Conservation (phyloP, 208 protist genomes). For the Wallacemonas sp. region DNA sequence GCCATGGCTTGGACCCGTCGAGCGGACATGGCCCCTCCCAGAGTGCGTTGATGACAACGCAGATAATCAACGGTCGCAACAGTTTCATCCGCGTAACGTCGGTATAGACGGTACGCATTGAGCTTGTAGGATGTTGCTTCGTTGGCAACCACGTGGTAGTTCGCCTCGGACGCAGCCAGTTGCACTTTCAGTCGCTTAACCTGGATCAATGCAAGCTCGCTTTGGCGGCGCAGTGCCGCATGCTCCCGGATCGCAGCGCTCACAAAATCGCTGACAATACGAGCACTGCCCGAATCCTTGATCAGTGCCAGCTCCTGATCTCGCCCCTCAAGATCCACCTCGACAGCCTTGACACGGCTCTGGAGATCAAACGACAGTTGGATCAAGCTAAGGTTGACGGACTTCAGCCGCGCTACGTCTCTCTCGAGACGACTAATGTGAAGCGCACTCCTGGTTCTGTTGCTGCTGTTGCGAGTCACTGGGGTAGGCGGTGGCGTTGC, state of each 20-base stretch:
- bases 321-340: constrained; percentile 65
- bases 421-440: constrained; percentile 40
- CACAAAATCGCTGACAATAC: constrained; percentile 79
- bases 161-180: constrained; percentile 81
- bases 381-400: constrained; percentile 85
- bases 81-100: constrained; percentile 76
- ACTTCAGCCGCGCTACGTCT: constrained; percentile 84
- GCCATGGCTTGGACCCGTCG: constrained; percentile 77
- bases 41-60: constrained; percentile 63
- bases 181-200: constrained; percentile 70
- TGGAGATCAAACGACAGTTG: constrained; percentile 81
- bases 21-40: constrained; percentile 57
- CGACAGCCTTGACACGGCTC: constrained; percentile 47
- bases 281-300: constrained; percentile 56
- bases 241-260: constrained; percentile 83
- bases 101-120: constrained; percentile 82
- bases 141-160: constrained; percentile 84
- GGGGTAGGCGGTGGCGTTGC: too few species aligned
- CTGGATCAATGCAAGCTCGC: constrained; percentile 78
- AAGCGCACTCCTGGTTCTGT: constrained; percentile 3
- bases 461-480: too few species aligned
- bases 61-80: constrained; percentile 78
- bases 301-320: constrained; percentile 78
- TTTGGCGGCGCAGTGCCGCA: constrained; percentile 67
- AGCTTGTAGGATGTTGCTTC: constrained; percentile 85